Percentiles rank a stretch among this genome's conserved stretches.
phyloP scores from a whole-genome alignment of 192 early-diverging fungal species.

The Linderina pennispora region DNA sequence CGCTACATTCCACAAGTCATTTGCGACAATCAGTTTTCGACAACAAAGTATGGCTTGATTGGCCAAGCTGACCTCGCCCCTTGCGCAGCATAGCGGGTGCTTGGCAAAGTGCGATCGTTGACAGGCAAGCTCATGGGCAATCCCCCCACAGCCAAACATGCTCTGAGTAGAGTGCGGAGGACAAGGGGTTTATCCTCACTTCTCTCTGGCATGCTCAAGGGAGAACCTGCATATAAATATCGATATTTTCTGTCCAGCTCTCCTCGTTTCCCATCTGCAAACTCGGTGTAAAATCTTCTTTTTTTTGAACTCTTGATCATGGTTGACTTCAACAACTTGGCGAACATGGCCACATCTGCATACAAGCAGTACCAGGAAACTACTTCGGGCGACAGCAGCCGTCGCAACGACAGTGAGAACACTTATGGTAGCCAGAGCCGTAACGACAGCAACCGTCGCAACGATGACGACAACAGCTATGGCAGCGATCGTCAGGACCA shows the following conservation, averaged over 20 bases:
- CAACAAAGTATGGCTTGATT: too few relatives aligned
- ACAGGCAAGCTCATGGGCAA: too few relatives aligned
- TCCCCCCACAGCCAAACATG: too few relatives aligned
- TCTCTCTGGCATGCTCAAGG: neutral
- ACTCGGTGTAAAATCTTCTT: conserved; percentile 1
- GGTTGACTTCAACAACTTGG: conserved; percentile 38
- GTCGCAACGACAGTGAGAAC: neutral
- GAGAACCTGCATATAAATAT: neutral
- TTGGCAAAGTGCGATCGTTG: too few relatives aligned
- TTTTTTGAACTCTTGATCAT: neutral
- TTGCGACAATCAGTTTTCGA: too few relatives aligned
- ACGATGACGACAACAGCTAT: too few relatives aligned
- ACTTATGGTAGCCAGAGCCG: too few relatives aligned
- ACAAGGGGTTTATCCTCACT: neutral
- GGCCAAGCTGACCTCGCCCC: too few relatives aligned
- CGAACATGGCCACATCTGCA: conserved; percentile 13
- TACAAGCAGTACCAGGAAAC: conserved; percentile 20
- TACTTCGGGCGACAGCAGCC: neutral
- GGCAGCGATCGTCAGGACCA: neutral
- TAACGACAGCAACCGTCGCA: conserved; percentile 3
- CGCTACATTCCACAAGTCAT: too few relatives aligned
- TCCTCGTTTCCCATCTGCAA: neutral
- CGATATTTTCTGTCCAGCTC: neutral
- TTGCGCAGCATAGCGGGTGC: too few relatives aligned
- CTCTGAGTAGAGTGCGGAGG: too few relatives aligned